Conservation (phyloP, 768 basidiomycete species). For the Gautieria morchelliformis region DNA sequence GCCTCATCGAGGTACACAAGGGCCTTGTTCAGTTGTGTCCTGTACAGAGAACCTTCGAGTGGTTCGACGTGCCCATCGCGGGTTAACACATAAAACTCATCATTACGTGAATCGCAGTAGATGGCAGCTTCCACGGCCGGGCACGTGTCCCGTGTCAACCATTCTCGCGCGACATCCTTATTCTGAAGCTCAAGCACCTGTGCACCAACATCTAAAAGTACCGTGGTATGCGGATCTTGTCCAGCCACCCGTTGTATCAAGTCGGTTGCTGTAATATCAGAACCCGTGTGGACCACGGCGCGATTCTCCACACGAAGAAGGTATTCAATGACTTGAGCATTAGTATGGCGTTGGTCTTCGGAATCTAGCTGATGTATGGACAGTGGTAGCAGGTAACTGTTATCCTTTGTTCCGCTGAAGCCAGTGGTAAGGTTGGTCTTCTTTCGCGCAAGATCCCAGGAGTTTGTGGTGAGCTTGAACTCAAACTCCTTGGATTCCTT, state of each 20-base stretch:
- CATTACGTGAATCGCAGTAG: slow-evolving; percentile 29
- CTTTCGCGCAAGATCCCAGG: slow-evolving; percentile 42
- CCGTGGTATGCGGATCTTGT: slow-evolving; percentile 31
- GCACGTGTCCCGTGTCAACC: slow-evolving; percentile 25
- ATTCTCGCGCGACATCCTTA: slow-evolving; percentile 27
- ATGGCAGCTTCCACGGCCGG: slow-evolving; percentile 30
- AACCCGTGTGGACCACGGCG: slow-evolving; percentile 2
- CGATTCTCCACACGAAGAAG: slow-evolving; percentile 19
- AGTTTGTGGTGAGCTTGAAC: slow-evolving; percentile 36
- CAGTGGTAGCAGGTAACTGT: slow-evolving; percentile 24
- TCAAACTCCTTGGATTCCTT: slow-evolving; percentile 40
- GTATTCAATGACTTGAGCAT: slow-evolving; percentile 26
- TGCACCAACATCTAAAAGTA: slow-evolving; percentile 47
- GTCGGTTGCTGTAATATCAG: slow-evolving; percentile 6
- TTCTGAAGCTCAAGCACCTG: slow-evolving; percentile 46
- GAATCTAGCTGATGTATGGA: slow-evolving; percentile 30
- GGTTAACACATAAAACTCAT: slow-evolving; percentile 26
- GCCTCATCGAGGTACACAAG: slow-evolving; percentile 45
- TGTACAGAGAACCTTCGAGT: slow-evolving; percentile 29
- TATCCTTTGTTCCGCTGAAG: slow-evolving; percentile 51
- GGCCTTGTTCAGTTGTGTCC: slow-evolving; percentile 26
- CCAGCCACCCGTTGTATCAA: slow-evolving; percentile 25
- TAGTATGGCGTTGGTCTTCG: slow-evolving; percentile 33
- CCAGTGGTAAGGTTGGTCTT: slow-evolving; percentile 32
- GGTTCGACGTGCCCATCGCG: slow-evolving; percentile 27